phyloP scores from a whole-genome alignment of 2,329 filamentous ascomycete species.

The Aspergillus neotritici region DNA sequence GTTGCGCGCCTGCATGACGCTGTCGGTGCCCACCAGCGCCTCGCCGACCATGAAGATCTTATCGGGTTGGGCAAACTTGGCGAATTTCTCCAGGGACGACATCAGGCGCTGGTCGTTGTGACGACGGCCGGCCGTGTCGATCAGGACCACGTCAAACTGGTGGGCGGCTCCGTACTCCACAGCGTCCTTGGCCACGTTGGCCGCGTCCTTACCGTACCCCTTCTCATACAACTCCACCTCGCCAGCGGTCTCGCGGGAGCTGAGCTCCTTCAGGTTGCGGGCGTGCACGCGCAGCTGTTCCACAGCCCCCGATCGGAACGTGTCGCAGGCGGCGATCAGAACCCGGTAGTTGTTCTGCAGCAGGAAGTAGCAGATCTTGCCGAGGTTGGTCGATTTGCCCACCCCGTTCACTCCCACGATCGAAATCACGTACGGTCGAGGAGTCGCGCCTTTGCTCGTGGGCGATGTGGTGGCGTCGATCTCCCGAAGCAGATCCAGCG shows the following conservation, averaged over 20 bases:
- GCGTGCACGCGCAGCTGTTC: conserved; percentile 96
- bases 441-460: conserved; percentile 55
- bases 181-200: conserved; percentile 88
- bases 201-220: conserved; percentile 96
- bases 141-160: conserved; percentile 86
- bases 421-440: conserved; percentile 90
- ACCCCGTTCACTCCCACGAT: conserved; percentile 98
- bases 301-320: conserved; percentile 93
- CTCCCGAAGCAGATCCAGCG: conserved; percentile 87
- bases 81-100: conserved; percentile 95
- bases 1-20: conserved; percentile 89
- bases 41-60: conserved; percentile 97
- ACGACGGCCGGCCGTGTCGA: conserved; percentile 88
- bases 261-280: conserved; percentile 84
- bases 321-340: conserved; percentile 89
- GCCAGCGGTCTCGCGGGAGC: conserved; percentile 70
- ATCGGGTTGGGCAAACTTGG: conserved; percentile 89
- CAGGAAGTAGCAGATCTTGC: conserved; percentile 97
- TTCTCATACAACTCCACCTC: conserved; percentile 90
- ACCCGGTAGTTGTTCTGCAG: conserved; percentile 96
- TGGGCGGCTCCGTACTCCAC: conserved; percentile 71
- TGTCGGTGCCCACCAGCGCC: conserved; percentile 92
- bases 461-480: conserved; percentile 74
- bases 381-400: conserved; percentile 94
- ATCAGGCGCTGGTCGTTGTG: conserved; percentile 96